Percentiles rank a stretch among this genome's conserved stretches.
These are phyloP conservation scores for Pyrrhoderma lamaoense DNA, from an alignment of 1,284 basidiomycete species.

Conservation along the genomic window DNA sequence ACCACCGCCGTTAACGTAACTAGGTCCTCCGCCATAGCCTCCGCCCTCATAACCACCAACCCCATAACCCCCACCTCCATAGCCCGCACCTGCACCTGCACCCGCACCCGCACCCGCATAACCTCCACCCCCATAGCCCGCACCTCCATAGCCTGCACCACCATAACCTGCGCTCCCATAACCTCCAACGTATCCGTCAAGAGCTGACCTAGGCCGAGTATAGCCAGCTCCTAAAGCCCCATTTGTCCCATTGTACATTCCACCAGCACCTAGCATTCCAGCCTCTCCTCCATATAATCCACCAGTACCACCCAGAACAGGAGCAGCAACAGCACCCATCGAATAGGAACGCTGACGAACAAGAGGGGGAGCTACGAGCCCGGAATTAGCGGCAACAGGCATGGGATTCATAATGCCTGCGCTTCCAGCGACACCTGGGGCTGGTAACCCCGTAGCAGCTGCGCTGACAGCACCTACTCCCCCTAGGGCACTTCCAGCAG, in stretches of 20 bases:
- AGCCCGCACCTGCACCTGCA: not conserved
- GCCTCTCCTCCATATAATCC: conserved; percentile 6
- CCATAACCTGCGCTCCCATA: conserved; percentile 6
- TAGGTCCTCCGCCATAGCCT: conserved; percentile 1
- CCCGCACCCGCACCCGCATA: not conserved
- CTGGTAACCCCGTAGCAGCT: not conserved
- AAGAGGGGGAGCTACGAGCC: conserved; percentile 5
- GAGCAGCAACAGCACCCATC: not conserved
- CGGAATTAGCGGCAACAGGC: not conserved
- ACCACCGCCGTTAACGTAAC: conserved; percentile 1
- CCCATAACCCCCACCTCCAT: not conserved
- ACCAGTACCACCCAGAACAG: not conserved
- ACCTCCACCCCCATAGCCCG: not conserved
- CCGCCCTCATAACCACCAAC: not conserved
- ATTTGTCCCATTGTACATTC: not conserved
- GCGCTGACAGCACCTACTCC: conserved; percentile 3
- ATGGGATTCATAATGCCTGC: conserved; percentile 1
- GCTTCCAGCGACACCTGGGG: not conserved
- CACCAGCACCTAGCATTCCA: conserved; percentile 4
- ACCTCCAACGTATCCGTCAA: conserved; percentile 1
- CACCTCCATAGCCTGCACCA: conserved; percentile 1
- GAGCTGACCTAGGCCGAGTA: not conserved
- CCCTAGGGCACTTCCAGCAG: conserved; percentile 3
- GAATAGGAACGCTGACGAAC: conserved; percentile 12
- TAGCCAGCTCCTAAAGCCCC: not conserved